Conservation (phyloP, 2,329 filamentous ascomycete genomes). For the Aaosphaeria pasadenensis region DNA sequence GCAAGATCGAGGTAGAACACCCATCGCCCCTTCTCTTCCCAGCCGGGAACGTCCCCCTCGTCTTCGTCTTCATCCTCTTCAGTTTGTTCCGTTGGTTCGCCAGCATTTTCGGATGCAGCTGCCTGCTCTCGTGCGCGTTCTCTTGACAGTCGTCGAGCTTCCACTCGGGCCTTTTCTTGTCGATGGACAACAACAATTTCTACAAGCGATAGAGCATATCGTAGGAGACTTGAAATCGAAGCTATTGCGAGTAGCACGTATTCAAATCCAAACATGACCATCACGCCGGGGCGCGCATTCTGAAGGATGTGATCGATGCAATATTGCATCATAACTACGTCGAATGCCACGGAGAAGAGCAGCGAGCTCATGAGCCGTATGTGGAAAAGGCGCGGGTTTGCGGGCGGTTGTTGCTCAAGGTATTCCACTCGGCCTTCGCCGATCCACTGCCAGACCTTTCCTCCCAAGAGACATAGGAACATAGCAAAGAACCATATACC, state of each 20-base stretch:
- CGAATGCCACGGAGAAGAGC: conserved; percentile 73
- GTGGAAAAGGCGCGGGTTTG: conserved; percentile 87
- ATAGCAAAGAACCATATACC: conserved; percentile 94
- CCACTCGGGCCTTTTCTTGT: conserved; percentile 65
- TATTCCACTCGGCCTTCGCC: conserved; percentile 91
- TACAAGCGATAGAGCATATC: conserved; percentile 74
- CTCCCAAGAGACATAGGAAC: conserved; percentile 89
- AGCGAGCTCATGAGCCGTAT: conserved; percentile 76
- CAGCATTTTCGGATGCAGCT: conserved; percentile 22
- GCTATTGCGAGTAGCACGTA: conserved; percentile 83
- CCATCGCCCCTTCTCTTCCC: conserved; percentile 94
- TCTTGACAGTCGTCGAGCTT: conserved; percentile 37
- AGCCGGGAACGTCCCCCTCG: conserved; percentile 91
- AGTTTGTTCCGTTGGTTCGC: conserved; percentile 35
- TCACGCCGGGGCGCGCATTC: conserved; percentile 92
- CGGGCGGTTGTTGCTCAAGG: conserved; percentile 89
- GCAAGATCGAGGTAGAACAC: conserved; percentile 83
- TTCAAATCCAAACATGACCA: conserved; percentile 99
- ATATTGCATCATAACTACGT: conserved; percentile 76
- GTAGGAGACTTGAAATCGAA: conserved; percentile 72
- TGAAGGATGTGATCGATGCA: conserved; percentile 78
- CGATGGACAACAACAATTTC: conserved; percentile 73
- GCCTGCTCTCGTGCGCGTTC: conserved; percentile 68
- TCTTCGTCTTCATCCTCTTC: conserved; percentile 81
- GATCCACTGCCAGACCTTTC: conserved; percentile 99